These are phyloP conservation scores for Lagerstroemia speciosa DNA, from an alignment of 345 rosid genomes.

Conservation along the genomic window DNA sequence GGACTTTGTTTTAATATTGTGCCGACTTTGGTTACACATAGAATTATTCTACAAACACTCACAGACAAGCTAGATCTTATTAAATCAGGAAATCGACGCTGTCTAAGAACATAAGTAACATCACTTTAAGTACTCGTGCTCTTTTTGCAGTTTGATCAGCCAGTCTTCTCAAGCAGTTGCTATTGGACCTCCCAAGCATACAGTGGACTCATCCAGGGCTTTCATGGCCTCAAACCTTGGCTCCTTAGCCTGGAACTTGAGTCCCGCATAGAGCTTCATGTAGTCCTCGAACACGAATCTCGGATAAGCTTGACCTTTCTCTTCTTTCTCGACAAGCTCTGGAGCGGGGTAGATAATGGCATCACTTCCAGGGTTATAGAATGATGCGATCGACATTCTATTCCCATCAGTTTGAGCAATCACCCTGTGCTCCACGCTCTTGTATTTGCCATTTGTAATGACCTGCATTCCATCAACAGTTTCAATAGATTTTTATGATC, in stretches of 20 bases:
- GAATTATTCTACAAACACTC: too few relatives aligned
- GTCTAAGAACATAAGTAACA: neutral
- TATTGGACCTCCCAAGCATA: constrained; percentile 20
- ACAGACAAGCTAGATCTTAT: too few relatives aligned
- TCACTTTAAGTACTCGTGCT: neutral
- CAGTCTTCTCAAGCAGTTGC: constrained; percentile 21
- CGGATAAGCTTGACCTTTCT: constrained; percentile 35
- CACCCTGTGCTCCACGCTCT: constrained; percentile 79
- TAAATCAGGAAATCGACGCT: neutral
- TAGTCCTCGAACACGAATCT: constrained; percentile 82
- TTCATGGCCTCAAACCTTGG: constrained; percentile 84
- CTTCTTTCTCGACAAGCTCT: constrained; percentile 40
- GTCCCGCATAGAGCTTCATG: constrained; percentile 69
- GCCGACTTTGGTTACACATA: too few relatives aligned
- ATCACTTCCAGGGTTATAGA: constrained; percentile 81
- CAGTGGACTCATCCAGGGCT: constrained; percentile 19
- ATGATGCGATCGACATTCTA: constrained; percentile 86
- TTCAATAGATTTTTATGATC: neutral
- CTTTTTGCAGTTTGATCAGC: too few relatives aligned
- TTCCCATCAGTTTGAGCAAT: constrained; percentile 60
- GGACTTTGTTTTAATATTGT: too few relatives aligned
- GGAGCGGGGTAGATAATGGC: constrained; percentile 72
- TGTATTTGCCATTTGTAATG: constrained; percentile 84
- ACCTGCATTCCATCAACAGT: constrained; percentile 30
- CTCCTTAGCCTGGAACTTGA: constrained; percentile 83